Evolutionary conservation across 495 filamentous ascomycete genomes (phyloP).

Genomic region (Lophiostoma macrostomum): DNA sequence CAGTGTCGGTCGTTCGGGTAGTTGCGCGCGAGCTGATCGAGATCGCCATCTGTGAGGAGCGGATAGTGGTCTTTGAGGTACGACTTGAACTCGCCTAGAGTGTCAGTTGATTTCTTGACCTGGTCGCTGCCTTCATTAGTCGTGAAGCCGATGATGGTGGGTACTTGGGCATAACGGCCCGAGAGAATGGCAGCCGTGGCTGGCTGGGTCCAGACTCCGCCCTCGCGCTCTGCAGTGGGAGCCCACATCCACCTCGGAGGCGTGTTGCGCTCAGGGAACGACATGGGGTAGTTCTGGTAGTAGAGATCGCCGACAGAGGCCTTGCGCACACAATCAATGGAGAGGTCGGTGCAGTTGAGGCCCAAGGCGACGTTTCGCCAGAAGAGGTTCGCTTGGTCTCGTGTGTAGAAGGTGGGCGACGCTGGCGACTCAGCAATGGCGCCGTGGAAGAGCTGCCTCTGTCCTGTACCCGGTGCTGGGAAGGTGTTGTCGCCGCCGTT

Average conservation of each 20-base stretch:
- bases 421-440: constrained; percentile 14
- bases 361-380: constrained; percentile 13
- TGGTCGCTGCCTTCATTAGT: constrained; percentile 21
- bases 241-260: constrained; percentile 27
- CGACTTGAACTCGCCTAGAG: constrained; percentile 8
- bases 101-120: constrained; percentile 8
- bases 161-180: constrained; percentile 23
- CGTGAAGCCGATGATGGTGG: constrained; percentile 15
- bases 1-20: constrained; percentile 22
- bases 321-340: constrained; percentile 13
- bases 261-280: constrained; percentile 21
- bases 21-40: constrained; percentile 2
- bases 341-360: constrained; percentile 18
- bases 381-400: constrained; percentile 14
- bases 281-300: constrained; percentile 23
- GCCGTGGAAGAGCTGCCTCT: constrained; percentile 19
- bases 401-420: constrained; percentile 23
- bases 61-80: constrained; percentile 24
- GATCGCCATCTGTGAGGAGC: constrained; percentile 15
- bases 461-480: constrained; percentile 4
- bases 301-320: constrained; percentile 15
- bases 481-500: constrained; percentile 40
- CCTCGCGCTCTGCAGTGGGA: constrained; percentile 7
- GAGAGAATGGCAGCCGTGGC: constrained; percentile 4
- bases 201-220: constrained; percentile 18